phyloP scores from a whole-genome alignment of 1,139 yeast genomes.

The Pichia sp. region DNA sequence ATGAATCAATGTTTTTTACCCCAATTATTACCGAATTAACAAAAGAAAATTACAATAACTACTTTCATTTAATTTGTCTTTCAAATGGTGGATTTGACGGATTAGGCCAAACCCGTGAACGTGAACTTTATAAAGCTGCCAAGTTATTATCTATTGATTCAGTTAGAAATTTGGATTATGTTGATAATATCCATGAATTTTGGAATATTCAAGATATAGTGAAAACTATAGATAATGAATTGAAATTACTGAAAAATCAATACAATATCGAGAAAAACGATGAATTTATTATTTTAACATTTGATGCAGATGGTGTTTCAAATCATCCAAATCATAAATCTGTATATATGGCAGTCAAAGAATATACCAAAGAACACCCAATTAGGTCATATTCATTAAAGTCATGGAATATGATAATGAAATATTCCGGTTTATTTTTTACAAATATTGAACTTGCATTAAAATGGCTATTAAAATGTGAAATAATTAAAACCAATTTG shows the following conservation, averaged over 20 bases:
- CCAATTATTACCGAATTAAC: constrained; percentile 61
- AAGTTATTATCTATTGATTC: constrained; percentile 45
- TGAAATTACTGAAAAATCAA: constrained; percentile 11
- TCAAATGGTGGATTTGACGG: constrained; percentile 76
- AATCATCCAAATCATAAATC: constrained; percentile 81
- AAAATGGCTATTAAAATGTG: constrained; percentile 3
- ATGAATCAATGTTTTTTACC: constrained; percentile 95
- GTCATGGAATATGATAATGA: constrained; percentile 42
- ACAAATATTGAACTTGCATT: constrained; percentile 37
- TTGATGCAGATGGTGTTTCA: constrained; percentile 80
- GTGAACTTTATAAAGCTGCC: constrained; percentile 58
- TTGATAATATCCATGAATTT: constrained; percentile 64
- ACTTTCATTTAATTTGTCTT: constrained; percentile 59
- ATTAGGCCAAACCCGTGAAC: constrained; percentile 54
- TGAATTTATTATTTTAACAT: constrained; percentile 62
- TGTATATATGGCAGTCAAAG: constrained; percentile 48
- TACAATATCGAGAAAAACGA: constrained; percentile 20
- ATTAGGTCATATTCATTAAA: constrained; percentile 28
- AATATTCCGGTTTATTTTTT: constrained; percentile 46
- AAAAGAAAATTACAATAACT: constrained; percentile 44
- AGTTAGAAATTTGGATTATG: constrained; percentile 48
- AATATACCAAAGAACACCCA: constrained; percentile 27
- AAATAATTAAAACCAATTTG: background rate
- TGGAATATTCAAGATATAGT: constrained; percentile 56
- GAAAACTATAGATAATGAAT: constrained; percentile 10